Evolutionary conservation across 2,329 filamentous ascomycete genomes (phyloP).

Genomic region (Niveomyces coronatus): DNA sequence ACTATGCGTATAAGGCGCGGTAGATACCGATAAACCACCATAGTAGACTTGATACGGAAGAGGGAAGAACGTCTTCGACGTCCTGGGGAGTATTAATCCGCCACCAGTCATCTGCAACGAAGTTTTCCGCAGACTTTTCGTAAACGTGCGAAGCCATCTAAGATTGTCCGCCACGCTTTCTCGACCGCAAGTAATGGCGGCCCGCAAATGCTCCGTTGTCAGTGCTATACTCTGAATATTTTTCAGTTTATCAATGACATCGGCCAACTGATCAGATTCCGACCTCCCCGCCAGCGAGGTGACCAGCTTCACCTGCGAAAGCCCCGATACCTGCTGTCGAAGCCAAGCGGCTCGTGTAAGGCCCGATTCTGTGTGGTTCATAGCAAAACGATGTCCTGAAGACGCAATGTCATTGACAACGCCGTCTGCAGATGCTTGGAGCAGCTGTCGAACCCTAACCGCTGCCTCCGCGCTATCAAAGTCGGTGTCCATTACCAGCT

Average conservation of each 20-base stretch:
- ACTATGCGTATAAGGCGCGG: conserved; percentile 68
- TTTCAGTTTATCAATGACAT: conserved; percentile 76
- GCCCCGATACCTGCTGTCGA: conserved; percentile 77
- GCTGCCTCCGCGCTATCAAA: conserved; percentile 78
- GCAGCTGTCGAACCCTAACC: conserved; percentile 71
- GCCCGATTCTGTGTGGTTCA: conserved; percentile 71
- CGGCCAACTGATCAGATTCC: conserved; percentile 57
- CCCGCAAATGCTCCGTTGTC: conserved; percentile 57
- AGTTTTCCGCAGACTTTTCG: conserved; percentile 28
- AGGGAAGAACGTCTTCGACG: conserved; percentile 77
- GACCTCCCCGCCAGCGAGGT: conserved; percentile 66
- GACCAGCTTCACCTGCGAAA: conserved; percentile 80
- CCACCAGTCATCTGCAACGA: conserved; percentile 30
- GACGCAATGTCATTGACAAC: conserved; percentile 87
- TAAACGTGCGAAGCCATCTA: conserved; percentile 58
- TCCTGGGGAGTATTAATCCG: conserved; percentile 29
- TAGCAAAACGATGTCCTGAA: conserved; percentile 78
- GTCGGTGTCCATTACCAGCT: conserved; percentile 75
- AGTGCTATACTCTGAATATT: conserved; percentile 72
- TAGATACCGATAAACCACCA: conserved; percentile 70
- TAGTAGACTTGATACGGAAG: conserved; percentile 97
- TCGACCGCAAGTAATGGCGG: conserved; percentile 74
- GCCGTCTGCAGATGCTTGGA: conserved; percentile 80
- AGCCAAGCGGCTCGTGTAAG: conserved; percentile 63
- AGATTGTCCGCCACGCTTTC: conserved; percentile 65